Base-by-base conservation (phyloP, 2,329 filamentous ascomycete genomes). In the Tolypocladium amazonense region DNA sequence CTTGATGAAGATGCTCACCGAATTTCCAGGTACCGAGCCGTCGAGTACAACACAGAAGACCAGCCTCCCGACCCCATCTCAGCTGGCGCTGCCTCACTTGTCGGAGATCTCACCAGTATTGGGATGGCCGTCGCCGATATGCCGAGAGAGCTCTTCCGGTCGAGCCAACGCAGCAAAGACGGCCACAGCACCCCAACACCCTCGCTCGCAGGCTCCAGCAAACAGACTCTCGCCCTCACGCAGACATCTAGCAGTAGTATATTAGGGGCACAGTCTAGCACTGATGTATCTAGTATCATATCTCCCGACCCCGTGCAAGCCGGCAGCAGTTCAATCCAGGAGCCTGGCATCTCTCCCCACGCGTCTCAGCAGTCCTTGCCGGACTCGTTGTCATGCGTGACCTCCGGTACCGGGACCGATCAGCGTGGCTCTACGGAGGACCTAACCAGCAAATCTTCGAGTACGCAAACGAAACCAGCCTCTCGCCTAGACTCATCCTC, bases 51-150 rank as follows among this genome's bases (percentile, higher is more conserved):
- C 63, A 90, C 88, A 0, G 88, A 91, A 61, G 84, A 88, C 38
- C 88, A 92, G 53, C 91, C 90, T 0, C 86, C 83, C 67, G 91
- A 94, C 64, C 90, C 91, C 0, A 83, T 95, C 30, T 86, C 88
- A 18, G 90, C 90, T 25, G 89, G 86, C 20, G 86, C 90, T 0
- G 84, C 85, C 53, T 90, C 92, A 0, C 74, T 97, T 0, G 77
- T 96, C n/a, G 88, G 89, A 7, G 93, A 92, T n/a, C 78, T 94
- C 55, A 86, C 88, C 33, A 88, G 83, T 45, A 87, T 97, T 60
- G 84, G 89, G 67, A 88, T 95, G 82, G 90, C 90, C 1, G 80
- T 96, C 47, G 89, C 89, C 1, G 91, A 96, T 67, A 81, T 87
- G 65, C 84, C 84, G 2, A 74, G 80, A 23, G 80, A 84, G 61